Evolutionary conservation across 208 protist genomes (phyloP).

Genomic region (Leishmania martiniquensis): DNA sequence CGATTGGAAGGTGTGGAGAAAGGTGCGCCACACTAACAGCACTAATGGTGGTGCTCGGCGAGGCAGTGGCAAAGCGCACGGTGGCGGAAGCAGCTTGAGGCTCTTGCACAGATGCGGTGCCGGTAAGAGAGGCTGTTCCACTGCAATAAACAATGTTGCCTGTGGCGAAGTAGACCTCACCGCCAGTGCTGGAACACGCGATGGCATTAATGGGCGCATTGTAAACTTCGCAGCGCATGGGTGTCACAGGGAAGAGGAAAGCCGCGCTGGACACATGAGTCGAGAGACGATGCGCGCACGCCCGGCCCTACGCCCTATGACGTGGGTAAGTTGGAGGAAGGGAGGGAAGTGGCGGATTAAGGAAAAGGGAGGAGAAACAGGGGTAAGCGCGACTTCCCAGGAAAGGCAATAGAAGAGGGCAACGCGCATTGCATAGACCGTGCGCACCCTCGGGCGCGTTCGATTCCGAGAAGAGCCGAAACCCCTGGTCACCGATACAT

Average conservation of each 20-base stretch:
- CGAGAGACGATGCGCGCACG: not conserved
- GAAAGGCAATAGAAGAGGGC: not conserved
- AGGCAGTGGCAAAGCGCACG: slow-evolving; percentile 1
- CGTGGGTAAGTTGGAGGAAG: not conserved
- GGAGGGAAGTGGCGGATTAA: not conserved
- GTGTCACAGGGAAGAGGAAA: not conserved
- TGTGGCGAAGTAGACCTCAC: slow-evolving; percentile 38
- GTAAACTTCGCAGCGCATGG: slow-evolving; percentile 6
- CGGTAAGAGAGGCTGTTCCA: not conserved
- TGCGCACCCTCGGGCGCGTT: not conserved
- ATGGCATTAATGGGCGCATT: slow-evolving; percentile 51
- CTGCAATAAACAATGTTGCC: slow-evolving; percentile 40
- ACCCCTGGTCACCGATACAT: not conserved
- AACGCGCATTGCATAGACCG: not conserved
- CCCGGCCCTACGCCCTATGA: not conserved
- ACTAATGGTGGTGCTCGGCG: slow-evolving; percentile 19
- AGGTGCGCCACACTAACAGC: not conserved
- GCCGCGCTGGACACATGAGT: not conserved
- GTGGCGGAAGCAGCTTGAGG: not conserved
- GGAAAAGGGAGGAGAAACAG: no score
- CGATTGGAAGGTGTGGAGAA: not conserved
- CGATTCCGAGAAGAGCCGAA: not conserved
- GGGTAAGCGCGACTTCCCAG: not conserved
- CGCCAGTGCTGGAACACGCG: not conserved
- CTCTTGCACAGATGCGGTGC: not conserved